These are phyloP conservation scores for Aspergillus eucalypticola DNA, from an alignment of 2,329 filamentous ascomycete species.

Conservation along the genomic window DNA sequence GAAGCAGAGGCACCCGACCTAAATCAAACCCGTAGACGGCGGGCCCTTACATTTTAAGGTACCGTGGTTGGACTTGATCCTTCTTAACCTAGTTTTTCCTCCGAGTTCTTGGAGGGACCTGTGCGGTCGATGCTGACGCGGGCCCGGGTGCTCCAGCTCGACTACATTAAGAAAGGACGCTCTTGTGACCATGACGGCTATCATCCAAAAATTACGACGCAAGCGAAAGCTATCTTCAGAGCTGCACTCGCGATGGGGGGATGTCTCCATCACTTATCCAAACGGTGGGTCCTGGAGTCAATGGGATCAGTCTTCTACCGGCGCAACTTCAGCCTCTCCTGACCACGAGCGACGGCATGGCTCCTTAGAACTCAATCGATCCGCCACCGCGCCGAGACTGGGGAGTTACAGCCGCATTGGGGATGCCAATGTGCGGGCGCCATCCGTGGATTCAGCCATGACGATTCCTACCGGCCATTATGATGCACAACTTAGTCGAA, in stretches of 20 bases:
- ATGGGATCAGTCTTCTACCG: constrained; percentile 31
- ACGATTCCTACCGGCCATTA: constrained; percentile 34
- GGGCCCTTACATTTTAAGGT: constrained; percentile 3
- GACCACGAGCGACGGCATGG: constrained; percentile 18
- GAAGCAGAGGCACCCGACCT: neutral
- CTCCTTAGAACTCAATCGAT: constrained; percentile 13
- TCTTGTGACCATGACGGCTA: constrained; percentile 30
- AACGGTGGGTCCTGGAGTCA: constrained; percentile 46
- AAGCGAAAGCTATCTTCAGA: constrained; percentile 39
- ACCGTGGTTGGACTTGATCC: constrained; percentile 5
- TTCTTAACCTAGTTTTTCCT: constrained; percentile 6
- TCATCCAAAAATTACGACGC: constrained; percentile 35
- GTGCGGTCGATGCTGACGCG: constrained; percentile 15
- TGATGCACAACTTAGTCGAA: constrained; percentile 30
- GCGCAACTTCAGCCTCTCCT: constrained; percentile 1
- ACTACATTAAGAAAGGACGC: constrained; percentile 27
- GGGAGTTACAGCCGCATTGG: neutral
- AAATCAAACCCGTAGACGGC: neutral
- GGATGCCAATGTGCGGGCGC: neutral
- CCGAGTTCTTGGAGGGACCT: constrained; percentile 2
- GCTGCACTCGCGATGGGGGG: constrained; percentile 44
- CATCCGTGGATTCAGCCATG: constrained; percentile 18
- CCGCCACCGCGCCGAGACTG: constrained; percentile 7
- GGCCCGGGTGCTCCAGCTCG: constrained; percentile 10
- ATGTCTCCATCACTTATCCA: constrained; percentile 42